Evolutionary conservation across 441 rosid genomes (phyloP).

Genomic region (Corymbia citriodora): DNA sequence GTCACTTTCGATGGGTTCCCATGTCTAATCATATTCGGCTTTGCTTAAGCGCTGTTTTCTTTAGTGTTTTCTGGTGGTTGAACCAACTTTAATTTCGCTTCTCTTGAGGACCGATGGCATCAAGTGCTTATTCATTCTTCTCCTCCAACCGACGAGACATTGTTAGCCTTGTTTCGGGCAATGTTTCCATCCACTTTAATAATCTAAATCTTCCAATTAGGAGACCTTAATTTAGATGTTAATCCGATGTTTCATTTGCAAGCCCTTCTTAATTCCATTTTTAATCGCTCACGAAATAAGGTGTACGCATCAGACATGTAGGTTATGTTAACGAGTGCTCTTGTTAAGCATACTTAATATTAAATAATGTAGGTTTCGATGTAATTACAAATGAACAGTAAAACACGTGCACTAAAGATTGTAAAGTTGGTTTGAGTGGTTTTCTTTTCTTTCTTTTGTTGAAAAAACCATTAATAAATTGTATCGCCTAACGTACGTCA

Average conservation of each 20-base stretch:
- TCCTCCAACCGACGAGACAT: not conserved
- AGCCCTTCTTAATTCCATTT: not conserved
- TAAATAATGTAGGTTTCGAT: not conserved
- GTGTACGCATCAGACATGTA: rapidly evolving
- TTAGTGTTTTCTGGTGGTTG: not conserved
- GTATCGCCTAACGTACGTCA: not conserved
- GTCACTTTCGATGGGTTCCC: not conserved
- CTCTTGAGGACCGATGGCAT: not conserved
- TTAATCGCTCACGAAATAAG: not conserved
- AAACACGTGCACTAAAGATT: not conserved
- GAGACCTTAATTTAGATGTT: not conserved
- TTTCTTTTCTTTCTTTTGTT: not conserved
- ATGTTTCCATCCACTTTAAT: not conserved
- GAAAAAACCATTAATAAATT: not conserved
- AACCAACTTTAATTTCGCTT: not conserved
- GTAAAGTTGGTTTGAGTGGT: not conserved
- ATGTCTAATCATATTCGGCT: not conserved
- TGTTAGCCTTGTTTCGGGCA: not conserved
- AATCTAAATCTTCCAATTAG: not conserved
- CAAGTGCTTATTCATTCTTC: not conserved
- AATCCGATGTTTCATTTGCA: not conserved
- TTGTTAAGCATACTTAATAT: rapidly evolving
- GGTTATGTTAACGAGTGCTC: rapidly evolving
- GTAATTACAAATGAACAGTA: not conserved
- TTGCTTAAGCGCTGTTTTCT: not conserved